Base-by-base conservation (phyloP, 2,329 filamentous ascomycete species). In the Trichoderma simmonsii region DNA sequence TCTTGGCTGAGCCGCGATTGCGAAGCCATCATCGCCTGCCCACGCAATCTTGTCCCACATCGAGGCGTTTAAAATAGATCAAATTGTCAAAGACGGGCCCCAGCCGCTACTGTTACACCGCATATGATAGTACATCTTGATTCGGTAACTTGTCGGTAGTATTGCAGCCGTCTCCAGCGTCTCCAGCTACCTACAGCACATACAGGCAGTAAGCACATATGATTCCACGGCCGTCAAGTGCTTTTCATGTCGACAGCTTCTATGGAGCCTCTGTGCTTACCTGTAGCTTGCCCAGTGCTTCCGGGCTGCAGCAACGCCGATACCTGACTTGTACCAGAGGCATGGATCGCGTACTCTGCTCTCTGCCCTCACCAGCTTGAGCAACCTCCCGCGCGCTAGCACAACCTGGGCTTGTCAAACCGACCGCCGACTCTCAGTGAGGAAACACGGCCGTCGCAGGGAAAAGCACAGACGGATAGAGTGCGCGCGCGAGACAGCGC, bases 301-400 rank as follows among this genome's bases (percentile, higher is more conserved):
- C 48, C 48, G 48, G 48, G 9, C 48, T 51, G 48, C 48, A 21
- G 48, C 48, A 6, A 51, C 48, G 48, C 36, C 15, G 15, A 43
- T 43, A 43, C 3, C 15, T 18, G 36, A 8, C 39, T n/a, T 24
- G 36, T n/a, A 24, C 26, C 21, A 34, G 18, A 39, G 15, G 32
- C 59, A 63, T 36, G 34, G 34, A 36, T 63, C 24, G 15, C 26
- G 30, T 56, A 24, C 51, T 51, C 26, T 39, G 6, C 34, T 39
- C 66, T 57, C 6, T 34, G 9, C 28, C n/a, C 48, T 71, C 57
- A 69, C 51, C 66, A 70, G 71, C 48, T 70, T 12, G 5, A 56
- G 66, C 71, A 70, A 26, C 66, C 66, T 65, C 71, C 60, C 66
- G 51, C 51, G 26, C 71, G 71, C 71, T 65, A 65, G 32, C 30